Conservation (phyloP, 306 rosid species). For the Neltuma alba region DNA sequence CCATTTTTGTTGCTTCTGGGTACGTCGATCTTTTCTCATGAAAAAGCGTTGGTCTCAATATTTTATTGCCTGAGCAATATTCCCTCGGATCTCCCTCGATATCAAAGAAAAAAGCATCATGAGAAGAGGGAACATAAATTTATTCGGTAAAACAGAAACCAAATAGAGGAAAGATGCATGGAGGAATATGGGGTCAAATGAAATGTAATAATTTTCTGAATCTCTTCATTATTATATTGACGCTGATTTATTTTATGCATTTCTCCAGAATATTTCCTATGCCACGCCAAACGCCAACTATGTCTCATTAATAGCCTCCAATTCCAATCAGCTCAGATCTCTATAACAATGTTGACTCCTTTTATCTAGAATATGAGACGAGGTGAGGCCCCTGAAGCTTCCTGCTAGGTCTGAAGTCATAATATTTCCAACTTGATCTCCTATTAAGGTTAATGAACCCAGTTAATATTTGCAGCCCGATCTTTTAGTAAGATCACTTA, state of each 20-base stretch:
- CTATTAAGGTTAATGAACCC: not conserved
- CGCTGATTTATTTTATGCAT: not conserved
- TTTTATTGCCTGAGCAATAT: not conserved
- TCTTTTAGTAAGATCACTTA: not conserved
- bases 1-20: not conserved
- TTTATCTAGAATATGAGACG: constrained; percentile 24
- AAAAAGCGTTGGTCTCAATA: not conserved
- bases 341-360: constrained; percentile 20
- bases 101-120: not conserved
- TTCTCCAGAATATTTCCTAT: not conserved
- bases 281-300: not conserved
- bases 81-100: not conserved
- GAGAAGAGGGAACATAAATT: not conserved
- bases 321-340: constrained; percentile 33
- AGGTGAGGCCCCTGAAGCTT: constrained; percentile 20
- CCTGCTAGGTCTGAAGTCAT: not conserved
- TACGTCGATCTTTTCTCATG: not conserved
- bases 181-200: not conserved
- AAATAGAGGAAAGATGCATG: not conserved
- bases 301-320: constrained; percentile 19
- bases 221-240: constrained; percentile 7
- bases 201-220: not conserved
- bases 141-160: not conserved
- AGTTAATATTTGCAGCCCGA: not conserved
- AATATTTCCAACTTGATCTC: not conserved